phyloP scores from a whole-genome alignment of 78 protist genomes.

The Capsaspora owczarzaki region DNA sequence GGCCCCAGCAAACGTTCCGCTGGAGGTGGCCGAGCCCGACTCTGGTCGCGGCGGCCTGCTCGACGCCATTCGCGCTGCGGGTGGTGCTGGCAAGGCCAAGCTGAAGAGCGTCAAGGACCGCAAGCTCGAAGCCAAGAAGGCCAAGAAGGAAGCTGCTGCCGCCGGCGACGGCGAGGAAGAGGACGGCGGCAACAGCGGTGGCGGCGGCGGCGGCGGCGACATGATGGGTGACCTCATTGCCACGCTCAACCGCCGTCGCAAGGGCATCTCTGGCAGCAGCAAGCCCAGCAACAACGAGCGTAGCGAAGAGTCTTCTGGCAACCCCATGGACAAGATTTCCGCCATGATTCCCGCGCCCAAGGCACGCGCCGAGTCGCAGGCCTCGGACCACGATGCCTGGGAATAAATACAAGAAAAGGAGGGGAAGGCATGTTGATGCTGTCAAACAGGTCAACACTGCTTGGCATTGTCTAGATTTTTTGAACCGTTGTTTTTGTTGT shows the following conservation, averaged over 20 bases:
- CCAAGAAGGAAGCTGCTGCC: background rate
- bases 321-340: background rate
- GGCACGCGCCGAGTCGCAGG: too few relatives aligned
- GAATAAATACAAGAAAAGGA: too few relatives aligned
- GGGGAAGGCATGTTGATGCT: too few relatives aligned
- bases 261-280: background rate
- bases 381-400: too few relatives aligned
- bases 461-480: too few relatives aligned
- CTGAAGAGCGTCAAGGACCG: background rate
- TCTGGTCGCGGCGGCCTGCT: background rate
- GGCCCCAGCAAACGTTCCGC: background rate
- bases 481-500: too few relatives aligned
- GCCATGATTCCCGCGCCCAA: background rate
- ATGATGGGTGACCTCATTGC: background rate
- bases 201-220: background rate
- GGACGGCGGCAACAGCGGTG: too few relatives aligned
- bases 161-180: too few relatives aligned
- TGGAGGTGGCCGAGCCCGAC: background rate
- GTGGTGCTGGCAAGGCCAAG: background rate
- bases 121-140: background rate
- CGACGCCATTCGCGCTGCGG: background rate
- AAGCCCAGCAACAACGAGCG: background rate
- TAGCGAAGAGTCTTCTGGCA: too few relatives aligned
- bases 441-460: too few relatives aligned
- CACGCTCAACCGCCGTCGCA: background rate